Evolutionary conservation across 257 asterid species (phyloP).

Genomic region (Solanum gracilifrons): DNA sequence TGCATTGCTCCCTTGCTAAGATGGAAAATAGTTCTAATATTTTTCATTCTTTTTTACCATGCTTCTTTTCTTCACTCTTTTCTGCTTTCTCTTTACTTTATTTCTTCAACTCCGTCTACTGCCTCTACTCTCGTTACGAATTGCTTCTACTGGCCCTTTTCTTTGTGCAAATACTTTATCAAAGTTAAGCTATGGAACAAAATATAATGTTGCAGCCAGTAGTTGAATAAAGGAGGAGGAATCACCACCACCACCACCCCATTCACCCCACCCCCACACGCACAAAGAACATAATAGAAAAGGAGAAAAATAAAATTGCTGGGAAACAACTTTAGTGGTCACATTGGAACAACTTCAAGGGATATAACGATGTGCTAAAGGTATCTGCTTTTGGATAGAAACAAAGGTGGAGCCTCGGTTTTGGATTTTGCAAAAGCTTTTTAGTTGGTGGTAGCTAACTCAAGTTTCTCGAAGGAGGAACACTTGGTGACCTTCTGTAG

Average conservation of each 20-base stretch:
- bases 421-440: neutral
- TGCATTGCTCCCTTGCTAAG: neutral
- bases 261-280: too few species aligned
- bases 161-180: neutral
- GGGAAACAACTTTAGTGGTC: neutral
- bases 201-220: neutral
- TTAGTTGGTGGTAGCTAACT: neutral
- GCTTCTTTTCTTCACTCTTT: neutral
- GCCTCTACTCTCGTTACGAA: neutral
- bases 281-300: neutral
- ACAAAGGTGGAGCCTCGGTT: neutral
- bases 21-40: neutral
- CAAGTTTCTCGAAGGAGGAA: neutral
- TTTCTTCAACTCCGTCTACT: neutral
- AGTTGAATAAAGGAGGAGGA: neutral
- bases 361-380: neutral
- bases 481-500: neutral
- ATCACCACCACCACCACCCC: neutral
- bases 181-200: neutral
- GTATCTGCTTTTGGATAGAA: neutral
- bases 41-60: neutral
- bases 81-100: neutral
- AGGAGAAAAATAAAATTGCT: neutral
- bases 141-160: neutral
- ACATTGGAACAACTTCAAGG: neutral